Conservation (phyloP, 768 basidiomycete genomes). For the Glaciozyma antarctica region DNA sequence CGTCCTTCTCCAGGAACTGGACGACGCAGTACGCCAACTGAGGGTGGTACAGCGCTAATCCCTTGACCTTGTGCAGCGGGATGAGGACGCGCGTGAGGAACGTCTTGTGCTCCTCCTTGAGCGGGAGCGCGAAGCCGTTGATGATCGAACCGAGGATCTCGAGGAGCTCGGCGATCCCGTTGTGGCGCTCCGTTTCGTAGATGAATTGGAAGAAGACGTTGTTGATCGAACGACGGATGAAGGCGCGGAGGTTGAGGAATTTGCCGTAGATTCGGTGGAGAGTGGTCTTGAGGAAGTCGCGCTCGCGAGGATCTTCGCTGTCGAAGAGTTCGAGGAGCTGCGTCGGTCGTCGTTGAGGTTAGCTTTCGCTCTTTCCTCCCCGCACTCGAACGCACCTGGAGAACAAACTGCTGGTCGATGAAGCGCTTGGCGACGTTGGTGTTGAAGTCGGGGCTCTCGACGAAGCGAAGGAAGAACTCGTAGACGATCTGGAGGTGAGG, state of each 20-base stretch:
- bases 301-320: conserved; percentile 95
- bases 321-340: conserved; percentile 93
- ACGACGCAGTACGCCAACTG: conserved; percentile 98
- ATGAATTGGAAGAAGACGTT: conserved; percentile 99
- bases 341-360: neutral
- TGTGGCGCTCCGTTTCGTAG: conserved; percentile 97
- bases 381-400: conserved; percentile 45
- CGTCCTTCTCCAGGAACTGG: conserved; percentile 95
- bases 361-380: neutral
- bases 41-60: conserved; percentile 95
- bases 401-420: conserved; percentile 90
- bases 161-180: conserved; percentile 93
- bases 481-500: conserved; percentile 99
- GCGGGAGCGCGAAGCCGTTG: conserved; percentile 93
- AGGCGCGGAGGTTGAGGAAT: conserved; percentile 95
- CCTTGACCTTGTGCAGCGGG: conserved; percentile 93
- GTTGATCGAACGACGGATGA: conserved; percentile 97
- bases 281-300: conserved; percentile 98
- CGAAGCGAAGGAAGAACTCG: conserved; percentile 98
- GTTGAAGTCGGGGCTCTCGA: conserved; percentile 96
- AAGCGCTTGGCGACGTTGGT: conserved; percentile 94
- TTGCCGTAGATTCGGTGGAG: conserved; percentile 98
- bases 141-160: conserved; percentile 99
- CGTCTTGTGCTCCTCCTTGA: conserved; percentile 98
- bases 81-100: conserved; percentile 90